Percentiles rank a stretch among this genome's conserved stretches.
Evolutionary conservation across 2,329 filamentous ascomycete species (phyloP).

Genomic region (Seiridium unicorne): DNA sequence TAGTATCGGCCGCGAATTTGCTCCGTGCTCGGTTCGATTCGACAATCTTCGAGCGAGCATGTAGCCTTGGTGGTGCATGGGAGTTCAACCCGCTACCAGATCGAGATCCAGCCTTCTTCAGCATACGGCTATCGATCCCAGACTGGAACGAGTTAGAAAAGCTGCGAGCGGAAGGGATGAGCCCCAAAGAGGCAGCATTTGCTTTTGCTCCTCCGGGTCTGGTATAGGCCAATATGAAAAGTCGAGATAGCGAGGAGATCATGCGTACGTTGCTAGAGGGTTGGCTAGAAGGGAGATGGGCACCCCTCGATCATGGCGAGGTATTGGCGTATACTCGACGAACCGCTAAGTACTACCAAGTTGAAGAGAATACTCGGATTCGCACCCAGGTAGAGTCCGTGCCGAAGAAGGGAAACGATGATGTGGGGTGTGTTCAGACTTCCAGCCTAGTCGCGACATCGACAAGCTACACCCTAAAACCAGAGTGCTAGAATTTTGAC

Average conservation of each 20-base stretch:
- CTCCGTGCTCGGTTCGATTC: constrained; percentile 57
- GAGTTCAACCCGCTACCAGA: constrained; percentile 56
- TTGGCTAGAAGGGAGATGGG: constrained; percentile 28
- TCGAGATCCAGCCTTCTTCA: constrained; percentile 24
- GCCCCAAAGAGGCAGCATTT: constrained; percentile 30
- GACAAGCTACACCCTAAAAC: not conserved
- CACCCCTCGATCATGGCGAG: not conserved
- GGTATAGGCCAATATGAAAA: constrained; percentile 35
- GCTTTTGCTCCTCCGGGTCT: constrained; percentile 50
- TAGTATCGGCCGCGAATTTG: constrained; percentile 24
- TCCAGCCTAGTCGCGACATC: not conserved
- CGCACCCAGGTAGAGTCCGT: not conserved
- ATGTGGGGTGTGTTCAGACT: not conserved
- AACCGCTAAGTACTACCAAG: not conserved
- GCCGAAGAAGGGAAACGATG: not conserved
- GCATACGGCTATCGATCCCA: constrained; percentile 17
- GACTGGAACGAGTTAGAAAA: constrained; percentile 14
- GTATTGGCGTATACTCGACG: not conserved
- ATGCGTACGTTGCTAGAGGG: constrained; percentile 42
- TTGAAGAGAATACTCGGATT: not conserved
- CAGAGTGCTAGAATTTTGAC: constrained; percentile 47
- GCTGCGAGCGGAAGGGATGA: constrained; percentile 23
- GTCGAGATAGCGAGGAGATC: constrained; percentile 35
- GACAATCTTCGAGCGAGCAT: constrained; percentile 62
- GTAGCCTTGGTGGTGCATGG: constrained; percentile 61